Evolutionary conservation across 495 filamentous ascomycete genomes (phyloP), one percentile per base, ranked within the genome.

Genomic region (Xylaria nigripes): DNA sequence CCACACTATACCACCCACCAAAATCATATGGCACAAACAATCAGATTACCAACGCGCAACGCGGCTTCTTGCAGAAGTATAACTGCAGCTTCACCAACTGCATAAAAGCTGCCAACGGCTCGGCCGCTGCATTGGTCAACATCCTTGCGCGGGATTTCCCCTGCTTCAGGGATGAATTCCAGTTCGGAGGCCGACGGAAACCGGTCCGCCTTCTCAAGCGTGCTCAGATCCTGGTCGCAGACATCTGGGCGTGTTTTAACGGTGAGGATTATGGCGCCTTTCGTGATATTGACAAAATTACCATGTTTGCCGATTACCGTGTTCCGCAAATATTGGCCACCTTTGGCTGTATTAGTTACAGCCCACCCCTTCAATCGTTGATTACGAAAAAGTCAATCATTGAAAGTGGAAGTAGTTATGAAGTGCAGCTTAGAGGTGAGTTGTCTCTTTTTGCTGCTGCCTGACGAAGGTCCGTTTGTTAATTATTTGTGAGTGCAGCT

Each of bases 241-340:
- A 99, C 62, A 63, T 96, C 3, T 97, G 92, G 92, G 92, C 91
- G 10, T 92, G 89, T 55, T 96, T 96, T 62, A 81, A 93, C 45
- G 89, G 88, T 29, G 75, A 86, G 56, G 70, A 78, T 21, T 90
- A 83, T 57, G 93, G 93, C 13, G 70, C 76, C n/a, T 99, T 99
- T 62, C 62, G 83, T 24, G 94, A 99, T 61, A 95, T 99, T 48
- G 82, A 90, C 64, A 86, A 87, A 59, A 86, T 99, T 64, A 99
- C 94, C 55, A 96, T 96, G 87, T 99, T 97, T 71, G 90, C 93
- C 76, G 93, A 99, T 73, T 97, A 99, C 65, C 83, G 93, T 23
- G 83, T 99, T 30, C 93, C 93, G 5, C 93, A 97, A 73, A 96
- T 96, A 60, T 79, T 99, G 5, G 78, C 94, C 60, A 77, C 81